phyloP scores from a whole-genome alignment of 139 green algal species.

The Micractinium conductrix region DNA sequence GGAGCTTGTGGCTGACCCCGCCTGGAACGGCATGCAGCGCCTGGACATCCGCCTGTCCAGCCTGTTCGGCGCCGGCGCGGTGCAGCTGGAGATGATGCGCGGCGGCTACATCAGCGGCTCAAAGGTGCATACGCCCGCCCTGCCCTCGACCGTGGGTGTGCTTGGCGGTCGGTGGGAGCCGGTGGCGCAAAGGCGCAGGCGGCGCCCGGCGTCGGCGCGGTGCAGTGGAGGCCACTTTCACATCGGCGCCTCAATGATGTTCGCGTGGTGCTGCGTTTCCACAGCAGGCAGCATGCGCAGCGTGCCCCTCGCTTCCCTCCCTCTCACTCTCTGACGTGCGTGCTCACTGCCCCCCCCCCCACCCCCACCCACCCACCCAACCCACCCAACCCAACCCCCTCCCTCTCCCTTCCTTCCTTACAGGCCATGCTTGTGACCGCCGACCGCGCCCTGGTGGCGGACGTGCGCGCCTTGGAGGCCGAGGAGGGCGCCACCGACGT shows the following conservation, averaged over 20 bases:
- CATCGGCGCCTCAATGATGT: too few relatives aligned
- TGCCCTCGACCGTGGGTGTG: neutral
- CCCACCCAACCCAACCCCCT: too few relatives aligned
- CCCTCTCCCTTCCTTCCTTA: neutral
- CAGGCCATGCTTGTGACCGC: constrained; percentile 33
- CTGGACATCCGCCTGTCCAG: constrained; percentile 34
- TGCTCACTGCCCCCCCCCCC: too few relatives aligned
- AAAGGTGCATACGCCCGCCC: constrained; percentile 24
- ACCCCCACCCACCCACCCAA: too few relatives aligned
- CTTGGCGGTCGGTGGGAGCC: too few relatives aligned
- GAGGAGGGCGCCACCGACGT: constrained; percentile 2
- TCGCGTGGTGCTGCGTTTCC: too few relatives aligned
- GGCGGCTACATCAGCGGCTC: constrained; percentile 44
- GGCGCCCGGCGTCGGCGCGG: too few relatives aligned
- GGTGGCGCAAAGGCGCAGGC: too few relatives aligned
- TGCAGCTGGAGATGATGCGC: constrained; percentile 56
- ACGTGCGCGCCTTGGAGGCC: constrained; percentile 14
- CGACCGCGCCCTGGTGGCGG: constrained; percentile 21
- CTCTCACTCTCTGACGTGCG: too few relatives aligned
- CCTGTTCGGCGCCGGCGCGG: constrained; percentile 6
- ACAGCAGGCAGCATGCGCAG: neutral
- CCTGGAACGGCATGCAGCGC: constrained; percentile 25
- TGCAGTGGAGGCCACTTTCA: too few relatives aligned
- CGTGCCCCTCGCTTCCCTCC: too few relatives aligned
- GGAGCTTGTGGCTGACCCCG: constrained; percentile 1